A percentile compares a stretch with the other conserved stretches of the same genome.
phyloP scores from a whole-genome alignment of 805 yeast species.

The Spathaspora hagerdaliae region DNA sequence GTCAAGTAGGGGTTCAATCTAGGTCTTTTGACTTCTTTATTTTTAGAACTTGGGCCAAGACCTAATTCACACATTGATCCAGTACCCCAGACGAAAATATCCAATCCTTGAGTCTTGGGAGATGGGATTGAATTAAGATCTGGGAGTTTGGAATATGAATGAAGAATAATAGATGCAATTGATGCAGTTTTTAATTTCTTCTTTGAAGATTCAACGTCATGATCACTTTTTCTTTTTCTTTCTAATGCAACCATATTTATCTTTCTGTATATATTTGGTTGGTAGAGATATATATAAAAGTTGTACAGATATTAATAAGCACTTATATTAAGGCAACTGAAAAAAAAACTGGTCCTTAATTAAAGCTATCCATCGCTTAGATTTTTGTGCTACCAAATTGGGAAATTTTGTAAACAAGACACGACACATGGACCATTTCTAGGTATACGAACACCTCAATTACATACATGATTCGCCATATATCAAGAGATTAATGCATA shows the following conservation, averaged over 20 bases:
- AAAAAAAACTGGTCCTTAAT: no score
- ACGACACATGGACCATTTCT: background rate
- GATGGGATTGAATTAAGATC: conserved; percentile 39
- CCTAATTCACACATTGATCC: conserved; percentile 98
- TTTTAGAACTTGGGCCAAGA: conserved; percentile 89
- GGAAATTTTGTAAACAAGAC: background rate
- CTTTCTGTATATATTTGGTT: background rate
- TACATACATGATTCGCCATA: no score
- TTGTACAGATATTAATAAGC: background rate
- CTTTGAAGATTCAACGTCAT: conserved; percentile 16
- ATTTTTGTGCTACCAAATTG: background rate
- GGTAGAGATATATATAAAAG: background rate
- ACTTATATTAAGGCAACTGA: no score
- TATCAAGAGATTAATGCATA: no score
- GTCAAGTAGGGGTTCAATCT: conserved; percentile 77
- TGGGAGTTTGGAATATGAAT: conserved; percentile 46
- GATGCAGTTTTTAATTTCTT: conserved; percentile 19
- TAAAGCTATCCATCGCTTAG: no score
- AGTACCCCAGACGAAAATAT: conserved; percentile 90
- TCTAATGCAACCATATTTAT: conserved; percentile 43
- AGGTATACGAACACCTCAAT: no score
- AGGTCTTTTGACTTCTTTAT: conserved; percentile 94
- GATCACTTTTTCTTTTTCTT: conserved; percentile 24
- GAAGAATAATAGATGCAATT: conserved; percentile 41
- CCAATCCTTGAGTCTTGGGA: conserved; percentile 47